Conservation (phyloP, 495 filamentous ascomycete genomes). For the Aspergillus cavernicola region DNA sequence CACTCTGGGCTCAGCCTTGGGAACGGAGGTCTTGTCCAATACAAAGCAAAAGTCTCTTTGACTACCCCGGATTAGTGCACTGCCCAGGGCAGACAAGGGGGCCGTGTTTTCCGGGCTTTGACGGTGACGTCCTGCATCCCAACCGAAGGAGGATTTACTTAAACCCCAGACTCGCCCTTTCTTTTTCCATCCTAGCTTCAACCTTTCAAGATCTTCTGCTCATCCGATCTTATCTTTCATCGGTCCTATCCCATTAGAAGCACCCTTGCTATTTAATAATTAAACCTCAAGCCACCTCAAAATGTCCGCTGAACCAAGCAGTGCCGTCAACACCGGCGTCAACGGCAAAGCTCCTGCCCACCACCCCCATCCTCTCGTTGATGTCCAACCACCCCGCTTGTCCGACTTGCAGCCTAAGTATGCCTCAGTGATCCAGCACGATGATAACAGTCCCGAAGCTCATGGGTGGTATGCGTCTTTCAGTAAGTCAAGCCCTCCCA, state of each 20-base stretch:
- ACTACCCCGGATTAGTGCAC: slow-evolving; percentile 3
- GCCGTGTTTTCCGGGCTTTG: slow-evolving; percentile 1
- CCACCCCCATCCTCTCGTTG: slow-evolving; percentile 47
- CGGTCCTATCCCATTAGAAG: not conserved
- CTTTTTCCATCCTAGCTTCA: slow-evolving; percentile 3
- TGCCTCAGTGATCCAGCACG: slow-evolving; percentile 67
- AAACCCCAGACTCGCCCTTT: slow-evolving; percentile 1
- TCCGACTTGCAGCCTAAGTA: slow-evolving; percentile 90
- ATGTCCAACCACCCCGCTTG: slow-evolving; percentile 74
- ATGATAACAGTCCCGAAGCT: slow-evolving; percentile 59
- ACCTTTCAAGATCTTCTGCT: not conserved
- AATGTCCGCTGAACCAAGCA: slow-evolving; percentile 29
- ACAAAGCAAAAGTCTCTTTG: not conserved
- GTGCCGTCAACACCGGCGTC: slow-evolving; percentile 24
- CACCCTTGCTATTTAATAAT: no score
- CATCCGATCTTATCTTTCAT: not conserved
- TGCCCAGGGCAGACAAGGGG: not conserved
- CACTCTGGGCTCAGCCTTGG: slow-evolving; percentile 8
- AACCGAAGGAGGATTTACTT: not conserved
- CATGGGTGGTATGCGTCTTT: slow-evolving; percentile 90
- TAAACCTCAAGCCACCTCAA: not conserved
- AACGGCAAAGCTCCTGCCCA: slow-evolving; percentile 42
- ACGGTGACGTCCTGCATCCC: not conserved
- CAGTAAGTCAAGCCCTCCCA: slow-evolving; percentile 52
- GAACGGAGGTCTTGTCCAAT: slow-evolving; percentile 2